Conservation (phyloP, 2,329 filamentous ascomycete species). For the Clonostachys solani region DNA sequence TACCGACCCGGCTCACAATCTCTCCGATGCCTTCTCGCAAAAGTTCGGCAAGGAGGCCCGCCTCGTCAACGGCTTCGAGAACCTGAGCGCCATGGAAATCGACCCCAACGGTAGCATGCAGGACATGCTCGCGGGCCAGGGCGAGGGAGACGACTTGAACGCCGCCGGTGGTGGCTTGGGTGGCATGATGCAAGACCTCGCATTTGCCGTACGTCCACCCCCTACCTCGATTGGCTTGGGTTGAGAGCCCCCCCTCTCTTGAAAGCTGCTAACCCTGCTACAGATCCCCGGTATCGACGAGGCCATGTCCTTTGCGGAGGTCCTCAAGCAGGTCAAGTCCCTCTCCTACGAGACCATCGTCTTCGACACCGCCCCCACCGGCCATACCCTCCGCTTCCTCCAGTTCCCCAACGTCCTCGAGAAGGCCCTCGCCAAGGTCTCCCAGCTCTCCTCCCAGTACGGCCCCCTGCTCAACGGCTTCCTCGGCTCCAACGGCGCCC, state of each 20-base stretch:
- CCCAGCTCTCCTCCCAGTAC: slow-evolving; percentile 89
- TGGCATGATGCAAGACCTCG: slow-evolving; percentile 97
- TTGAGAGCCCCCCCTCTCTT: neutral
- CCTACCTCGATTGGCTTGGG: neutral
- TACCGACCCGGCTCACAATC: slow-evolving; percentile 96
- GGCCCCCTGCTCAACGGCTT: slow-evolving; percentile 94
- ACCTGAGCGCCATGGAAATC: slow-evolving; percentile 98
- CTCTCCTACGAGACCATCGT: slow-evolving; percentile 98
- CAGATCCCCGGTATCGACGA: slow-evolving; percentile 98
- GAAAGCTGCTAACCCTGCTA: neutral
- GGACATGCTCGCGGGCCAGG: slow-evolving; percentile 77
- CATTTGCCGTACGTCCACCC: slow-evolving; percentile 70
- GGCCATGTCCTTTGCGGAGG: slow-evolving; percentile 99
- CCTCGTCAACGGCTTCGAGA: slow-evolving; percentile 85
- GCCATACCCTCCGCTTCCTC: slow-evolving; percentile 96
- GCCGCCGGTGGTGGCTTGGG: slow-evolving; percentile 73
- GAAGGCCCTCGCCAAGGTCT: slow-evolving; percentile 96
- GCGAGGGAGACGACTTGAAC: slow-evolving; percentile 55
- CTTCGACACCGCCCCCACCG: slow-evolving; percentile 97
- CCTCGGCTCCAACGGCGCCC: slow-evolving; percentile 67
- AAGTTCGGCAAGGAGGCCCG: slow-evolving; percentile 99
- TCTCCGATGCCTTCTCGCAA: slow-evolving; percentile 95
- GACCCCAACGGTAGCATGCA: slow-evolving; percentile 98
- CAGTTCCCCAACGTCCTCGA: slow-evolving; percentile 98
- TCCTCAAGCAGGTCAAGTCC: slow-evolving; percentile 98